These are phyloP conservation scores for Phylloporus sp. DNA, from an alignment of 768 basidiomycete genomes.

Conservation along the genomic window DNA sequence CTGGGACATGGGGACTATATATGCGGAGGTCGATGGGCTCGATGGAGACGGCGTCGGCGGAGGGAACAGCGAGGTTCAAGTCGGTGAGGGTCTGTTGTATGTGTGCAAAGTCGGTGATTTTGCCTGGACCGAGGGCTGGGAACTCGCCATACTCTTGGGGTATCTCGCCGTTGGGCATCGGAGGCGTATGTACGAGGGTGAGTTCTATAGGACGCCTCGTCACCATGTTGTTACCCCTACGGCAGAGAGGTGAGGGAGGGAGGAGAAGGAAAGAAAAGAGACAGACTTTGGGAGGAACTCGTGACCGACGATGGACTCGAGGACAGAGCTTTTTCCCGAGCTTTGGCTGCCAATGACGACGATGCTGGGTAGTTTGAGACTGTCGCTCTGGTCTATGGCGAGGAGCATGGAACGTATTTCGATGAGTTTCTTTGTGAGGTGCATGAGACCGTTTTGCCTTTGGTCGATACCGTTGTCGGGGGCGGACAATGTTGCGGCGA, in stretches of 20 bases:
- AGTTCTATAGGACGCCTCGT: conserved; percentile 97
- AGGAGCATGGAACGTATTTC: conserved; percentile 94
- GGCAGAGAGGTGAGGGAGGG: not conserved
- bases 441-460: conserved; percentile 81
- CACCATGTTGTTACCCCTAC: conserved; percentile 98
- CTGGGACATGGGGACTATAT: conserved; percentile 92
- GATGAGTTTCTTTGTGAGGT: conserved; percentile 91
- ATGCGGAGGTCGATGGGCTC: conserved; percentile 97
- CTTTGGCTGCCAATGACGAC: conserved; percentile 99
- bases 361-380: conserved; percentile 92
- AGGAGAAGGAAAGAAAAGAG: not conserved
- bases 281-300: conserved; percentile 97
- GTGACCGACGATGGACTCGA: conserved; percentile 96
- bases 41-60: conserved; percentile 86
- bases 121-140: conserved; percentile 82
- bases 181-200: conserved; percentile 89
- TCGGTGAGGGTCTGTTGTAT: conserved; percentile 93
- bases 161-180: conserved; percentile 42
- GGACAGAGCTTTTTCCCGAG: conserved; percentile 95
- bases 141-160: conserved; percentile 90
- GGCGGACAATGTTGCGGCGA: conserved; percentile 75
- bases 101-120: conserved; percentile 83
- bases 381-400: conserved; percentile 92
- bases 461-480: conserved; percentile 45
- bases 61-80: conserved; percentile 88